These are phyloP conservation scores for Sambucus nigra DNA, from an alignment of 129 eudicot genomes.

Conservation along the genomic window DNA sequence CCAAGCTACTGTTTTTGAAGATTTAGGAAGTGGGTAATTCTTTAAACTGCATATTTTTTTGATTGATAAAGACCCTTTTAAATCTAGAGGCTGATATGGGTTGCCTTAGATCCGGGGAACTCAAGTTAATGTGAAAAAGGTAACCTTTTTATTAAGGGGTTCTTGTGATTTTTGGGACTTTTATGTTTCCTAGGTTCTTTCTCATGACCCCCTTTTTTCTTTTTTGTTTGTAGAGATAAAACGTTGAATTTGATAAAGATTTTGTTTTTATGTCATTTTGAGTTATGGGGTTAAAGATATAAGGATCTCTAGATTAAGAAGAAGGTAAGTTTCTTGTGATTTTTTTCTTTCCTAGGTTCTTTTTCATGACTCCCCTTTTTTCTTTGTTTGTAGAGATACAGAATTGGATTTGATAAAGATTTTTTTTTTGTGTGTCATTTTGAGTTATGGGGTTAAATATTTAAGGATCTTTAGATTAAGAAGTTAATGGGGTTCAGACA, in stretches of 20 bases:
- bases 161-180: conserved; percentile 63
- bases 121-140: conserved; percentile 28
- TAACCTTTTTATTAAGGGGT: conserved; percentile 24
- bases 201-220: conserved; percentile 33
- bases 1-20: conserved; percentile 6
- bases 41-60: conserved; percentile 14
- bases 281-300: conserved; percentile 14
- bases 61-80: conserved; percentile 8
- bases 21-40: conserved; percentile 21
- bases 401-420: conserved; percentile 14
- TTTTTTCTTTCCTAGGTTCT: conserved; percentile 41
- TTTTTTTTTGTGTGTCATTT: not conserved
- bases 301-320: conserved; percentile 14
- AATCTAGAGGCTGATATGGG: conserved; percentile 44
- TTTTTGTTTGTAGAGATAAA: conserved; percentile 29
- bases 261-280: conserved; percentile 4
- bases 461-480: conserved; percentile 16
- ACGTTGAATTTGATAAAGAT: conserved; percentile 14
- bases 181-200: conserved; percentile 40
- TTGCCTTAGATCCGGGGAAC: conserved; percentile 86
- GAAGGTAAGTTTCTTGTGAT: conserved; percentile 34
- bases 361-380: conserved; percentile 35
- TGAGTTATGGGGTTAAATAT: conserved; percentile 16
- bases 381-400: conserved; percentile 28
- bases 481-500: conserved; percentile 9